A percentile compares a stretch with the other conserved stretches of the same genome.
Evolutionary conservation across 495 filamentous ascomycete genomes (phyloP).

Genomic region (Neurospora intermedia): DNA sequence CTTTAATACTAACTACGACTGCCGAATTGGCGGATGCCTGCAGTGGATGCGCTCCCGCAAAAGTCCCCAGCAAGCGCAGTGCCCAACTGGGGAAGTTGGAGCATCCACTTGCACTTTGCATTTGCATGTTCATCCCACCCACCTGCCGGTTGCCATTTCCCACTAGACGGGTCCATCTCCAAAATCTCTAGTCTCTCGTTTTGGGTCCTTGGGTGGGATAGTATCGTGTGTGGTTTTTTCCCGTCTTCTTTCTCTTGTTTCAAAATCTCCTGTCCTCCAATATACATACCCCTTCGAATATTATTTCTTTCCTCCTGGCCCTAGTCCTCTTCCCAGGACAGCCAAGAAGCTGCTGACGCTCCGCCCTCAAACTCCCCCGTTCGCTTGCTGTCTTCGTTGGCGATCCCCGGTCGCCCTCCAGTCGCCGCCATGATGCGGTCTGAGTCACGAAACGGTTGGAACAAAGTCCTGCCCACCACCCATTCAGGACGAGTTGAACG

Average conservation of each 20-base stretch:
- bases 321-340: neutral
- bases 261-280: neutral
- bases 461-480: conserved; percentile 22
- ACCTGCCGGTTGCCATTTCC: neutral
- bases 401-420: conserved; percentile 4
- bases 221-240: neutral
- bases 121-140: neutral
- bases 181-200: neutral
- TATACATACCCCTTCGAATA: neutral
- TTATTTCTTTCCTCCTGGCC: neutral
- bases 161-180: neutral
- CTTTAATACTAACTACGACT: neutral
- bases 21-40: neutral
- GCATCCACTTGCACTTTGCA: neutral
- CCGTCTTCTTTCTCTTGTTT: neutral
- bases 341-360: conserved; percentile 8
- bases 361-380: conserved; percentile 1
- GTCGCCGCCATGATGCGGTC: conserved; percentile 13
- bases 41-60: neutral
- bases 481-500: conserved; percentile 17
- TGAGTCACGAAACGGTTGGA: conserved; percentile 20
- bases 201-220: neutral
- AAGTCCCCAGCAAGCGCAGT: neutral
- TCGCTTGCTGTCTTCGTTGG: conserved; percentile 5
- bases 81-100: neutral